Percentiles rank a stretch among this genome's conserved stretches.
Conservation (phyloP, 257 asterid species). For the Solanum clarkiae region DNA sequence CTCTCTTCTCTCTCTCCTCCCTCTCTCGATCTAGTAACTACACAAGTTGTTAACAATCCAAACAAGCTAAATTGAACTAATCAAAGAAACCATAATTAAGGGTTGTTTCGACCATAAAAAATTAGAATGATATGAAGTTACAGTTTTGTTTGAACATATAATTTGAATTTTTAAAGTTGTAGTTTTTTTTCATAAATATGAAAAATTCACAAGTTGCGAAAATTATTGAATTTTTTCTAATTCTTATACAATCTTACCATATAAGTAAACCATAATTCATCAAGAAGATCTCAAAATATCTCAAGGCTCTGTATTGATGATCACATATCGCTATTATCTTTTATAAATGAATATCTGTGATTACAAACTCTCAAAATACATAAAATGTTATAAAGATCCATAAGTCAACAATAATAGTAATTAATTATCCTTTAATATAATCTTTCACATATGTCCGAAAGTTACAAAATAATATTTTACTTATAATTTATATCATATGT, state of each 20-base stretch:
- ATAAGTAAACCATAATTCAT: background rate
- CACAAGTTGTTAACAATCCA: background rate
- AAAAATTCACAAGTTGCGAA: too few species aligned
- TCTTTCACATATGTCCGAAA: background rate
- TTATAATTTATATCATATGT: background rate
- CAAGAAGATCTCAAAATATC: background rate
- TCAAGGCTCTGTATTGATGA: background rate
- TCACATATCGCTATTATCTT: background rate
- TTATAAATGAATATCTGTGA: background rate
- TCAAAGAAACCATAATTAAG: background rate
- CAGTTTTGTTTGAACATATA: too few species aligned
- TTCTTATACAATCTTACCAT: background rate
- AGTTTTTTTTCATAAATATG: too few species aligned
- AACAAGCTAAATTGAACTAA: background rate
- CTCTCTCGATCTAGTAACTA: too few species aligned
- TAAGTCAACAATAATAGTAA: background rate
- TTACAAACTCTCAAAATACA: background rate
- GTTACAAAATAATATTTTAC: background rate
- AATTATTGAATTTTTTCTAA: too few species aligned
- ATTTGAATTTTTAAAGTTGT: background rate
- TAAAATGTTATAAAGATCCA: rapidly evolving
- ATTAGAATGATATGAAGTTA: background rate
- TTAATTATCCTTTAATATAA: background rate
- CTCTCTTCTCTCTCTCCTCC: too few species aligned
- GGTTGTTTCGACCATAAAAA: background rate